Evolutionary conservation across 768 basidiomycete species (phyloP).

Genomic region (Mycena filopes): DNA sequence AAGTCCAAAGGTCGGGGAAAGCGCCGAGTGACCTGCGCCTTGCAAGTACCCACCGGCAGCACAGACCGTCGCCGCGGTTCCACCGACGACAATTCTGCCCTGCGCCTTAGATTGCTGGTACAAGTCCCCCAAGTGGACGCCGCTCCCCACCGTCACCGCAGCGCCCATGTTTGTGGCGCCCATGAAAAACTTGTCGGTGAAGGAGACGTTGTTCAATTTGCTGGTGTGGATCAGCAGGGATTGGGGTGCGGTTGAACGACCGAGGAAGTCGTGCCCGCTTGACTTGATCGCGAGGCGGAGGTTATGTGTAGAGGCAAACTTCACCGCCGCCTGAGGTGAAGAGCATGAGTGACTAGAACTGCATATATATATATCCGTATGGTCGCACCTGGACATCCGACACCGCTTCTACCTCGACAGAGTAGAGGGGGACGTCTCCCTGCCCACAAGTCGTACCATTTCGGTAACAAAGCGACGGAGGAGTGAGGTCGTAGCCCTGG

Average conservation of each 20-base stretch:
- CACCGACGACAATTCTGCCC: conserved; percentile 41
- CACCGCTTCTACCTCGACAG: conserved; percentile 41
- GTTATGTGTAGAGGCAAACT: conserved; percentile 41
- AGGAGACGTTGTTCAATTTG: conserved; percentile 39
- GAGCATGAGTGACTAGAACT: not conserved
- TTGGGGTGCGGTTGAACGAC: conserved; percentile 46
- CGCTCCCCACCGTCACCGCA: conserved; percentile 42
- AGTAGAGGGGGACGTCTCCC: conserved; percentile 44
- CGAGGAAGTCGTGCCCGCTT: conserved; percentile 48
- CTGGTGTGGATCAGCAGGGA: conserved; percentile 46
- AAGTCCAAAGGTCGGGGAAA: conserved; percentile 41
- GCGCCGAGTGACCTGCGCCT: conserved; percentile 45
- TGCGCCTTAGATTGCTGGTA: conserved; percentile 36
- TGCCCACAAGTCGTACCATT: conserved; percentile 41
- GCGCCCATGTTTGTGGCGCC: conserved; percentile 36
- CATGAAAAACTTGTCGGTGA: conserved; percentile 33
- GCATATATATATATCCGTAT: not conserved
- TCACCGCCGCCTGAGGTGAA: conserved; percentile 40
- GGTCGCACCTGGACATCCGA: conserved; percentile 43
- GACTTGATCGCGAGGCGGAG: conserved; percentile 46
- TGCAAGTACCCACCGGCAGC: conserved; percentile 47
- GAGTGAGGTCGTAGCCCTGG: conserved; percentile 39
- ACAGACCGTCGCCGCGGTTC: conserved; percentile 41
- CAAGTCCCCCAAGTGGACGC: conserved; percentile 36
- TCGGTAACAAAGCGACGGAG: conserved; percentile 40